phyloP scores from a whole-genome alignment of 2,329 filamentous ascomycete genomes.

The Exutisphaerella laricina region DNA sequence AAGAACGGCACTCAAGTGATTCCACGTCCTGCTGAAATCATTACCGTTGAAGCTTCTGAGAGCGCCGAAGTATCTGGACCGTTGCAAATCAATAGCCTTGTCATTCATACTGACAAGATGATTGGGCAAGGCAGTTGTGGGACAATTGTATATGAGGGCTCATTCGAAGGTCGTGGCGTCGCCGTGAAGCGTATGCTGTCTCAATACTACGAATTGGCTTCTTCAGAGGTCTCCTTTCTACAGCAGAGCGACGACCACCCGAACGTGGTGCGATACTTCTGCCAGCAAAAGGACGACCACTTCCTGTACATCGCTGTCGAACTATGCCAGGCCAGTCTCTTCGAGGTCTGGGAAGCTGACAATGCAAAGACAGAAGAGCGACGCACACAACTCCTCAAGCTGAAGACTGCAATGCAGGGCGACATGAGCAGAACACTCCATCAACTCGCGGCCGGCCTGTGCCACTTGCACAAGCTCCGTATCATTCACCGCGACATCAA shows the following conservation, averaged over 20 bases:
- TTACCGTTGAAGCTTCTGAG: constrained; percentile 41
- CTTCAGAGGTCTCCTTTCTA: constrained; percentile 83
- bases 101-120: constrained; percentile 55
- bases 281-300: constrained; percentile 78
- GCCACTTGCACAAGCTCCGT: constrained; percentile 81
- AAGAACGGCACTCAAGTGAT: constrained; percentile 16
- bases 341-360: constrained; percentile 86
- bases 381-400: constrained; percentile 40
- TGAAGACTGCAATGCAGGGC: constrained; percentile 66
- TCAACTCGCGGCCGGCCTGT: constrained; percentile 84
- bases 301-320: constrained; percentile 97
- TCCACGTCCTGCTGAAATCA: constrained; percentile 34
- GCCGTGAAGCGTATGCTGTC: constrained; percentile 96
- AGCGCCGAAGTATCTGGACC: constrained; percentile 41
- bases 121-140: constrained; percentile 82
- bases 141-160: constrained; percentile 93
- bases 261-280: constrained; percentile 95
- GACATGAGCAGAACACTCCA: constrained; percentile 76
- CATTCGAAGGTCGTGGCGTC: constrained; percentile 81
- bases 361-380: constrained; percentile 54
- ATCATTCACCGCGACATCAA: constrained; percentile 98
- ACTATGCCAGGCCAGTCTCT: constrained; percentile 86
- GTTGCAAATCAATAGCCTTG: constrained; percentile 56
- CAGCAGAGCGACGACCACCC: constrained; percentile 92
- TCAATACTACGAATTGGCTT: constrained; percentile 92